phyloP scores from a whole-genome alignment of 768 basidiomycete species.

The Strobilomyces echinocephalus region DNA sequence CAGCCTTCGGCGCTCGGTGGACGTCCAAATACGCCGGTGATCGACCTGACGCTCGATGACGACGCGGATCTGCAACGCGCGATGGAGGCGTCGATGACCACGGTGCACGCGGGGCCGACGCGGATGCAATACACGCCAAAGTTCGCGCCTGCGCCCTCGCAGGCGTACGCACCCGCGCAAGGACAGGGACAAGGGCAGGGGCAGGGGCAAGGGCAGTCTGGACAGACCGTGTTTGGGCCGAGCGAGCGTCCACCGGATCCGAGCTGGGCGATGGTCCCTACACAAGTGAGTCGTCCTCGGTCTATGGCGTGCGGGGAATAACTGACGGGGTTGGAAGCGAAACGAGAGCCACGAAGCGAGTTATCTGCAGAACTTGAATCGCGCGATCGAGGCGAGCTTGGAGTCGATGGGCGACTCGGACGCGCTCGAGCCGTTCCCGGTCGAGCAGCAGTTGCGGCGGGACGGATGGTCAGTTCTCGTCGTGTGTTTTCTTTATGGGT shows the following conservation, averaged over 20 bases:
- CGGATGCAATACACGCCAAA: slow-evolving; percentile 15
- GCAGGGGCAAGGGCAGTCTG: slow-evolving; percentile 30
- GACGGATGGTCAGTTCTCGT: slow-evolving; percentile 49
- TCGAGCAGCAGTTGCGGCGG: slow-evolving; percentile 50
- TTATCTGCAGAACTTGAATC: slow-evolving; percentile 61
- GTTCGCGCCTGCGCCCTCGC: slow-evolving; percentile 14
- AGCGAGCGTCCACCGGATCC: slow-evolving; percentile 59
- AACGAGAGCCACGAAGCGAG: slow-evolving; percentile 36
- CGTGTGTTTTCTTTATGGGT: neutral
- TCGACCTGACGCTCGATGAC: slow-evolving; percentile 63
- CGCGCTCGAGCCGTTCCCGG: slow-evolving; percentile 48
- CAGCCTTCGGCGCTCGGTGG: slow-evolving; percentile 2
- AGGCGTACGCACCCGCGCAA: slow-evolving; percentile 16
- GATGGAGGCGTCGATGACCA: slow-evolving; percentile 49
- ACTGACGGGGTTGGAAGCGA: slow-evolving; percentile 17
- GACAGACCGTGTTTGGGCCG: slow-evolving; percentile 48
- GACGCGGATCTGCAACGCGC: slow-evolving; percentile 47
- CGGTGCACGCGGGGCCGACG: slow-evolving; percentile 22
- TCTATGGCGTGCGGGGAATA: neutral
- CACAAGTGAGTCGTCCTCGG: slow-evolving; percentile 44
- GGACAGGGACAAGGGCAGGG: neutral
- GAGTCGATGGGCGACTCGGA: slow-evolving; percentile 43
- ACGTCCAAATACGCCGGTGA: slow-evolving; percentile 33
- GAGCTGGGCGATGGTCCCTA: slow-evolving; percentile 66
- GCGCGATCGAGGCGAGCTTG: slow-evolving; percentile 70